phyloP scores from a whole-genome alignment of 2,329 filamentous ascomycete genomes.

The Penicillium sp. region DNA sequence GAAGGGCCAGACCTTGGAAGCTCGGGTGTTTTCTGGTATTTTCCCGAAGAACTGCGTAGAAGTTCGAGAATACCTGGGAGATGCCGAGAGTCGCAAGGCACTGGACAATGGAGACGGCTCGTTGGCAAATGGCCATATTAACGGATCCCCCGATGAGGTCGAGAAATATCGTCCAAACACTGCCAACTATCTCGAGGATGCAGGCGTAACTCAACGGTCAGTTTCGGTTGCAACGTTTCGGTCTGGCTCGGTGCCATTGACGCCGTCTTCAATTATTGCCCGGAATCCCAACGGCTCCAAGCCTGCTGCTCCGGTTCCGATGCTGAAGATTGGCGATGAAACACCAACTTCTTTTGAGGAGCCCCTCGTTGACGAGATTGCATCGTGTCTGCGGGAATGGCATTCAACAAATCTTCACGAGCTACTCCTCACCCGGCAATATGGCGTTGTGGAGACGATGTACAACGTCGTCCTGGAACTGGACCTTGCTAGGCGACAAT shows the following conservation, averaged over 20 bases:
- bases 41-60: slow-evolving; percentile 94
- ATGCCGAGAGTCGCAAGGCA: slow-evolving; percentile 50
- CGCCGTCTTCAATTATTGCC: slow-evolving; percentile 30
- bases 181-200: slow-evolving; percentile 5
- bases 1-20: slow-evolving; percentile 89
- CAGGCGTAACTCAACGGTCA: slow-evolving; percentile 24
- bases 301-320: slow-evolving; percentile 87
- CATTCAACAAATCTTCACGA: slow-evolving; percentile 96
- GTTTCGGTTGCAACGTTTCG: slow-evolving; percentile 25
- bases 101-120: slow-evolving; percentile 35
- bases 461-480: slow-evolving; percentile 76
- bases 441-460: slow-evolving; percentile 74
- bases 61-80: slow-evolving; percentile 84
- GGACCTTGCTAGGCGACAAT: slow-evolving; percentile 79
- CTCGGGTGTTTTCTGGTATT: slow-evolving; percentile 96
- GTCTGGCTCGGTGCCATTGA: slow-evolving; percentile 31
- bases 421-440: slow-evolving; percentile 76
- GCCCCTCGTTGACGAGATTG: slow-evolving; percentile 94
- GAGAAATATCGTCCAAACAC: slow-evolving; percentile 1
- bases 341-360: slow-evolving; percentile 85
- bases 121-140: slow-evolving; percentile 28
- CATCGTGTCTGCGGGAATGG: slow-evolving; percentile 95
- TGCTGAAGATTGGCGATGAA: slow-evolving; percentile 97
- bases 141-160: slow-evolving; percentile 32
- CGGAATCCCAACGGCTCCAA: slow-evolving; percentile 63